Percentiles rank a stretch among this genome's conserved stretches.
Evolutionary conservation across 768 basidiomycete species (phyloP).

Genomic region (Pholiota conissans): DNA sequence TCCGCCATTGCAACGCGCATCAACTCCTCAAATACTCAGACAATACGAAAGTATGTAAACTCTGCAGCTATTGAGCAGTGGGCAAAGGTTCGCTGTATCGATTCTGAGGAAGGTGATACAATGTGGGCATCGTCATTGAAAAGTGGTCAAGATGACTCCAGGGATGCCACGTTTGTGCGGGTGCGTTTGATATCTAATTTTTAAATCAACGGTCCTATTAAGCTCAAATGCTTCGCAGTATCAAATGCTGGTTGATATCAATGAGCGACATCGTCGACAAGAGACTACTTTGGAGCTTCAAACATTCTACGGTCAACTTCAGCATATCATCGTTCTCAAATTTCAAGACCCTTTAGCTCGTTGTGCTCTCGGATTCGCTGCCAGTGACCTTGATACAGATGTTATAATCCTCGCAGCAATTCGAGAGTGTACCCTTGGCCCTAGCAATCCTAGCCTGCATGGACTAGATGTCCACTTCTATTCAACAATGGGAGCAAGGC

Average conservation of each 20-base stretch:
- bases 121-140: constrained; percentile 19
- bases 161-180: constrained; percentile 35
- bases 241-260: too few species aligned
- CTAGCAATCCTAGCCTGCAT: not conserved
- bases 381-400: not conserved
- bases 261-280: not conserved
- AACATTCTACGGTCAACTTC: not conserved
- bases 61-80: constrained; percentile 21
- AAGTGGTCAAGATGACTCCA: constrained; percentile 8
- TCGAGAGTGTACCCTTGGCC: not conserved
- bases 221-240: too few species aligned
- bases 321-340: not conserved
- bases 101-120: constrained; percentile 30
- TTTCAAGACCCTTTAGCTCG: not conserved
- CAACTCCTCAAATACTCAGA: not conserved
- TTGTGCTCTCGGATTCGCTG: not conserved
- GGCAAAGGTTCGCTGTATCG: constrained; percentile 28
- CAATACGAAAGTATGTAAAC: constrained; percentile 13
- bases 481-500: not conserved
- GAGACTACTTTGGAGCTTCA: not conserved
- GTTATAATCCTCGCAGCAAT: not conserved
- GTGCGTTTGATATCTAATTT: too few species aligned
- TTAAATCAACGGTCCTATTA: too few species aligned
- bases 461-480: not conserved
- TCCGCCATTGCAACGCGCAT: constrained; percentile 22